These are phyloP conservation scores for Allomyces macrogynus DNA, from an alignment of 192 early-diverging fungal genomes.

Conservation along the genomic window DNA sequence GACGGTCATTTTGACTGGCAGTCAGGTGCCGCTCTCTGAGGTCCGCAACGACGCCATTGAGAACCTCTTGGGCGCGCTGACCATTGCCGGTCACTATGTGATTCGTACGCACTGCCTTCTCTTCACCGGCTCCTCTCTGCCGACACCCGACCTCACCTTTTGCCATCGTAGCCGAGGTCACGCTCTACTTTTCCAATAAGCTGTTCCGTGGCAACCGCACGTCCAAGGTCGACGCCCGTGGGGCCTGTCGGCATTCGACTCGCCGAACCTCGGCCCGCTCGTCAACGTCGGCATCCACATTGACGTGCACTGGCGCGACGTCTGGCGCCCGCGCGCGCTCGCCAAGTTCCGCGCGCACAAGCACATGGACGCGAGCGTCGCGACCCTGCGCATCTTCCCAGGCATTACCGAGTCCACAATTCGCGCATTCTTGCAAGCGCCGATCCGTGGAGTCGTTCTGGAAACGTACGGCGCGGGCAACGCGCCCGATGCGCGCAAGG, in stretches of 20 bases:
- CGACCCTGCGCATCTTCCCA: slow-evolving; percentile 75
- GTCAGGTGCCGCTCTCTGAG: slow-evolving; percentile 92
- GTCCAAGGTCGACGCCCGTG: slow-evolving; percentile 53
- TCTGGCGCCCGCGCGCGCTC: slow-evolving; percentile 67
- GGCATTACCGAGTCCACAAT: slow-evolving; percentile 81
- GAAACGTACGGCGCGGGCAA: slow-evolving; percentile 97
- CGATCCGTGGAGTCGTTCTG: slow-evolving; percentile 74
- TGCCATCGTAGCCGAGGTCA: slow-evolving; percentile 44
- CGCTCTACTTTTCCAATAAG: slow-evolving; percentile 83
- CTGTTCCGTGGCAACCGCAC: slow-evolving; percentile 80
- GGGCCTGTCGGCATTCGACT: slow-evolving; percentile 67
- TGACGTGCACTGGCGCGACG: slow-evolving; percentile 73
- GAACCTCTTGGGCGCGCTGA: slow-evolving; percentile 85
- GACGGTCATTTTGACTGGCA: slow-evolving; percentile 91
- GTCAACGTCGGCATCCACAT: slow-evolving; percentile 98
- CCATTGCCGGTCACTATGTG: slow-evolving; percentile 93
- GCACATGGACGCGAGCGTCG: slow-evolving; percentile 64
- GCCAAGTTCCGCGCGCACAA: slow-evolving; percentile 69
- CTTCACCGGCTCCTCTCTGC: neutral
- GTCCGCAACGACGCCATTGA: slow-evolving; percentile 95
- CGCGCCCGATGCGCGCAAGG: slow-evolving; percentile 71
- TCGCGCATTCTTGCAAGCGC: slow-evolving; percentile 60
- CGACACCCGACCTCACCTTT: too few species aligned
- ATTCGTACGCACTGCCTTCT: slow-evolving; percentile 22
- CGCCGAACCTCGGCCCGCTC: slow-evolving; percentile 70